These are phyloP conservation scores for Hordeum vulgare DNA, from an alignment of 176 grass and related monocot genomes.

Conservation along the genomic window MorexV3_pseudomolecules_assembly NC_058518.1:308905869-308906368, in stretches of 20 bases:
- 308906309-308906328: slow-evolving; percentile 82
- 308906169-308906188: neutral
- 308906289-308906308: slow-evolving; percentile 84
- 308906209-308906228: slow-evolving; percentile 72
- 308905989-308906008: neutral
- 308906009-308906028: neutral
- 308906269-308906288: slow-evolving; percentile 80
- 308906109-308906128: neutral
- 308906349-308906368: slow-evolving; percentile 53
- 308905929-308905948: slow-evolving; percentile 65
- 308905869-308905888: slow-evolving; percentile 55
- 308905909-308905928: slow-evolving; percentile 79
- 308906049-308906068: neutral
- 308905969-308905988: neutral
- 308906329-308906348: slow-evolving; percentile 69
- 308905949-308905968: slow-evolving; percentile 28
- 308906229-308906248: slow-evolving; percentile 58
- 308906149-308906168: neutral
- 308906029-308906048: neutral
- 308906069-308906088: neutral
- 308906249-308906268: slow-evolving; percentile 70
- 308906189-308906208: neutral
- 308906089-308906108: neutral
- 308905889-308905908: slow-evolving; percentile 92
- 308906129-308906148: neutral